Base-by-base conservation (phyloP, 345 rosid genomes). In the Citrus unshiu region DNA sequence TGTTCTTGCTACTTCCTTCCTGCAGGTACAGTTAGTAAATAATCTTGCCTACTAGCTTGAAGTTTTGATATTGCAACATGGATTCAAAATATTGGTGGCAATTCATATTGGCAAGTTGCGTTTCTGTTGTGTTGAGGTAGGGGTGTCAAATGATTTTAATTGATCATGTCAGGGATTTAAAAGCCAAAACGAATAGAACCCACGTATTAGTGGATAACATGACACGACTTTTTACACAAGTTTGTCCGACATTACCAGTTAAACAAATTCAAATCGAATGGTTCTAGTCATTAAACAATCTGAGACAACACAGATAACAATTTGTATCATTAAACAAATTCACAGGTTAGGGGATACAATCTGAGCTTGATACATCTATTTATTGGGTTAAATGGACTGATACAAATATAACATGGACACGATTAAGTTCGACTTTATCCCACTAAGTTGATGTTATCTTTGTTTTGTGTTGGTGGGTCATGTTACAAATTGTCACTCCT, bases 1-100 rank as follows among this genome's bases (percentile, higher is more conserved):
- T 59, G 84, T 92, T 72, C 88, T 94, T 5, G 98, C 97, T 49
- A 90, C 99, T 80, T 97, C 99, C 70, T 94, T 94, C 84, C 83
- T 94, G 68, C 95, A 91, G 99, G 99, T 94, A 87, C 51, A 27
- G 22, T 35, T 39, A 80, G 56, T 71, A 62, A 29, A 51, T n/a
- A 40, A 14, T 25, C 12, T 79, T 61, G n/a, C 56, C 77, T 79
- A 24, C 63, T 37, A 35, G 25, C 72, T 77, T 35, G 57, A 68
- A 57, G 73, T 78, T 71, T 77, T 72, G 59, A 64, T 66, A 40
- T 46, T 39, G 68, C 60, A 40, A 18, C 24, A 35, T 13, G 27
- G 14, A 22, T 58, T 73, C 22, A n/a, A n/a, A 35, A 37, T 58
- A 34, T 24, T 32, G 51, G 46, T 34, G 46, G 25, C 49, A 66